Conservation (phyloP, 306 rosid genomes). For the Dryas octopetala region DNA sequence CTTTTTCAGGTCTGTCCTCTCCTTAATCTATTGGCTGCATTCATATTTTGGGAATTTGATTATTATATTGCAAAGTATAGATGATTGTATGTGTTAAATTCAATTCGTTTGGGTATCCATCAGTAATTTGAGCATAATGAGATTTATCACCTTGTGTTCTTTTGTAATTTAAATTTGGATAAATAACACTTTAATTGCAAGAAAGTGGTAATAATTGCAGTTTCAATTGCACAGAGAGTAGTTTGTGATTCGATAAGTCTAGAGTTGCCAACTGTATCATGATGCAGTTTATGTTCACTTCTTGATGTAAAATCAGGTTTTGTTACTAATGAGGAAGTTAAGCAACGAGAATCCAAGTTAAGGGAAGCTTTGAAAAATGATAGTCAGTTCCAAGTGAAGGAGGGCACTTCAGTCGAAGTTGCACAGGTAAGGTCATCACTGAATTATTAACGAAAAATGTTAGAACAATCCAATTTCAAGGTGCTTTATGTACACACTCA, state of each 20-base stretch:
- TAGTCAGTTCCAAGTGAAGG: slow-evolving; percentile 57
- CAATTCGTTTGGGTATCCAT: background rate
- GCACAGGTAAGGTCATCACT: slow-evolving; percentile 63
- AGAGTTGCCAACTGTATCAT: background rate
- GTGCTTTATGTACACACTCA: background rate
- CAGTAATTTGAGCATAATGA: background rate
- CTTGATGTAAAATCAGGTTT: slow-evolving; percentile 50
- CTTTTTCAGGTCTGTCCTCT: slow-evolving; percentile 79
- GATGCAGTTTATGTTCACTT: slow-evolving; percentile 4
- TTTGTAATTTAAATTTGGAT: background rate
- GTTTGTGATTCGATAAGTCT: background rate
- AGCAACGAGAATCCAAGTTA: slow-evolving; percentile 59
- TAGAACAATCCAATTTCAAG: slow-evolving; percentile 4
- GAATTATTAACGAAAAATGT: slow-evolving; percentile 28
- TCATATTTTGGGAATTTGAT: background rate
- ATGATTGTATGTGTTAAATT: slow-evolving; percentile 2
- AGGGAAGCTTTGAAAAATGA: slow-evolving; percentile 60
- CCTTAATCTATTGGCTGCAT: slow-evolving; percentile 11
- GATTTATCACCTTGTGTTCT: background rate
- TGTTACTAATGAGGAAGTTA: slow-evolving; percentile 69
- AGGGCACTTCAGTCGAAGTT: slow-evolving; percentile 60
- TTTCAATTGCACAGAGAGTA: background rate
- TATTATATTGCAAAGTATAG: slow-evolving; percentile 17
- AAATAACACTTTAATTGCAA: background rate
- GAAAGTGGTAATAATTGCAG: background rate